Evolutionary conservation across 2,329 filamentous ascomycete genomes (phyloP), one percentile per base, ranked within the genome.

Genomic region (Rhynchosporium graminicola): DNA sequence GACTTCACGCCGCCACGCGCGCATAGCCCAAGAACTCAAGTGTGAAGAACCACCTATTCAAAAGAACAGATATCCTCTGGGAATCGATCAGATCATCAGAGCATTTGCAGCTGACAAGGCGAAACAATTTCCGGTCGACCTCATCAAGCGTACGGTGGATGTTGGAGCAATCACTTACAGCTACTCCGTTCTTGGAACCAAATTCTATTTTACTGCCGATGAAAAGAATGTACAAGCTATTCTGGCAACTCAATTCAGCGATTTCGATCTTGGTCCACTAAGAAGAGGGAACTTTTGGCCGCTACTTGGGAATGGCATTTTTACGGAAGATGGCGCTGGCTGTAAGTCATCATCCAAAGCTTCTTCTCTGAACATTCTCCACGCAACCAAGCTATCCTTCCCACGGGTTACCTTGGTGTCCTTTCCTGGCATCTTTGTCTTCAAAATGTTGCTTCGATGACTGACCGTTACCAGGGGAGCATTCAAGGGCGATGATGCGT

Each of bases 161-260:
- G 48, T 74, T 68, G 73, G 74, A 36, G 64, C 68, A 12, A 66
- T 66, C 15, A 74, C 72, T 1, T 73, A 70, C 40, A 54, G 40
- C 13, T 71, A 68, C 43, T 64, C 60, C 3, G 36, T 70, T 10
- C 59, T 73, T 4, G 71, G 71, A 2, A 29, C 36, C 6, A 54
- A n/a, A 0, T 64, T 59, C 31, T 36, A 67, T 9, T 65, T 65
- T n/a, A 73, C 72, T 7, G 62, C 66, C 5, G 72, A 74, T 52
- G 66, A 70, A 58, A 77, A 78, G 12, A 87, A 86, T 65, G 75
- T 86, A 57, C 82, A 85, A 66, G 78, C 83, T 0, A 76, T 86
- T 2, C 76, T 87, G 1, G 80, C 82, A 0, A 77, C 77, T 0
- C 78, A 80, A 26, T 85, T 83, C 63, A 71, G 77, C 1, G 81